Evolutionary conservation across 345 rosid genomes (phyloP).

Genomic region (Pistacia integerrima): DNA sequence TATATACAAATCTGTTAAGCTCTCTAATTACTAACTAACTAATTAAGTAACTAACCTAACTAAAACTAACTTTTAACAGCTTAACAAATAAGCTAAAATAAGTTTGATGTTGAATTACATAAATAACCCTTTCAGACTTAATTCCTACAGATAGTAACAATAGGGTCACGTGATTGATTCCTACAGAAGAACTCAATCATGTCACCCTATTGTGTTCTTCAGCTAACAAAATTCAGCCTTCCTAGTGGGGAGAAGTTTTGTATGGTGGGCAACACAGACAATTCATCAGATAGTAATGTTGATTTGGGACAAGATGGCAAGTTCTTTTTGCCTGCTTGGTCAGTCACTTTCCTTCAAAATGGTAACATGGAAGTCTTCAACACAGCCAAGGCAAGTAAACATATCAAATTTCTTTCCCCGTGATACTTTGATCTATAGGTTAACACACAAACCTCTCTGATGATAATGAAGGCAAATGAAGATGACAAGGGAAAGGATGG

Average conservation of each 20-base stretch:
- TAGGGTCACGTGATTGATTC: too few relatives aligned
- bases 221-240: background rate
- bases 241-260: background rate
- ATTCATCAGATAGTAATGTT: background rate
- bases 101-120: too few relatives aligned
- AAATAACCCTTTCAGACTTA: too few relatives aligned
- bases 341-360: slow-evolving; percentile 26
- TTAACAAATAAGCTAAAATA: too few relatives aligned
- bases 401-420: too few relatives aligned
- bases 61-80: too few relatives aligned
- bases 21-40: too few relatives aligned
- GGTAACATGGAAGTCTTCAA: slow-evolving; percentile 27
- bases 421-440: slow-evolving; percentile 12
- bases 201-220: background rate
- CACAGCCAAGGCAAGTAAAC: slow-evolving; percentile 30
- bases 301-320: slow-evolving; percentile 1
- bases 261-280: slow-evolving; percentile 8
- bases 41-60: too few relatives aligned
- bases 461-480: background rate
- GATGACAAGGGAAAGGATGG: background rate
- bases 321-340: slow-evolving; percentile 29
- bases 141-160: too few relatives aligned
- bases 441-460: slow-evolving; percentile 25
- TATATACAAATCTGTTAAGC: too few relatives aligned
- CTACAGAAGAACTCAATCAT: too few relatives aligned